phyloP scores from a whole-genome alignment of 163 green algal species.

The Chloromonas sp. region DNA sequence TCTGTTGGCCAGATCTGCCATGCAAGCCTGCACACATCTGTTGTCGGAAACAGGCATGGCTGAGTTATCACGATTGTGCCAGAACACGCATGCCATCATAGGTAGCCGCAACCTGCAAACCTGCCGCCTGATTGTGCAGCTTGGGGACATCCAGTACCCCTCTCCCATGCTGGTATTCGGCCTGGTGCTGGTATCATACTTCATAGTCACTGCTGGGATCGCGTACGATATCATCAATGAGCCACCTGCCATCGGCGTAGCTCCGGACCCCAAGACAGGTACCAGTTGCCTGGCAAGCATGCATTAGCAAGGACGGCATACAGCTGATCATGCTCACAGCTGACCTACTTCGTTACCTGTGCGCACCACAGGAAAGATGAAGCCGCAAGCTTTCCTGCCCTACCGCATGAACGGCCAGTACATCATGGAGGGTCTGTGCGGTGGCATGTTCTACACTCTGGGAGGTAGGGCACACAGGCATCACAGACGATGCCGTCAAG shows the following conservation, averaged over 20 bases:
- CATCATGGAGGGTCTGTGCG: slow-evolving; percentile 43
- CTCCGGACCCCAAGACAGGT: slow-evolving; percentile 34
- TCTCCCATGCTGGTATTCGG: slow-evolving; percentile 25
- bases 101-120: no score
- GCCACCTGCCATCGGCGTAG: slow-evolving; percentile 37
- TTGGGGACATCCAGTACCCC: slow-evolving; percentile 14
- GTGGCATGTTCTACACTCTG: slow-evolving; percentile 45
- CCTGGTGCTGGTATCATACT: slow-evolving; percentile 37
- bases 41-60: no score
- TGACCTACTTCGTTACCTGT: no score
- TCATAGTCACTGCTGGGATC: slow-evolving; percentile 45
- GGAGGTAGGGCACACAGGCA: slow-evolving; percentile 22
- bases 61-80: no score
- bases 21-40: no score
- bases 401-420: slow-evolving; percentile 48
- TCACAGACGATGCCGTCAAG: neutral
- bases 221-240: slow-evolving; percentile 53
- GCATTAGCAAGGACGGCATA: neutral
- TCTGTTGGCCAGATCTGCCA: no score
- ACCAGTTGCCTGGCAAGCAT: neutral
- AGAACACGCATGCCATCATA: no score
- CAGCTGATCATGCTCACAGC: no score
- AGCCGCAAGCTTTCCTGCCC: slow-evolving; percentile 44
- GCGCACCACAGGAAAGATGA: slow-evolving; percentile 28
- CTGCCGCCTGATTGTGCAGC: neutral